phyloP scores from a whole-genome alignment of 2,329 filamentous ascomycete species.

The Botryotinia convoluta region DNA sequence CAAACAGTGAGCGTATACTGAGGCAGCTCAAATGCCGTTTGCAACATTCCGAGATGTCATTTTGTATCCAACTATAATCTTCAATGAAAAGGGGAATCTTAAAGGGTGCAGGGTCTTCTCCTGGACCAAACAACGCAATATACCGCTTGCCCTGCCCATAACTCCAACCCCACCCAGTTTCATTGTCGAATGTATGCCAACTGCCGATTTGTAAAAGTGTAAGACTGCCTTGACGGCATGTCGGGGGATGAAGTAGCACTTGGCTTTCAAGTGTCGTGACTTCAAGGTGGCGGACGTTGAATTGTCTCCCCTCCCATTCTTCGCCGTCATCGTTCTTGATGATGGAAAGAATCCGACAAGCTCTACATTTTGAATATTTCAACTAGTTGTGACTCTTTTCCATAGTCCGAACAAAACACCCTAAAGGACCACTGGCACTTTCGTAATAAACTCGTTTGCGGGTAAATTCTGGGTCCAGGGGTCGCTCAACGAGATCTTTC shows the following conservation, averaged over 20 bases:
- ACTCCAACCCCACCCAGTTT: neutral
- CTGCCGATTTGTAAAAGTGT: neutral
- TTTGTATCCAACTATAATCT: neutral
- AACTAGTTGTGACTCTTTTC: neutral
- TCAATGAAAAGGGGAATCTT: neutral
- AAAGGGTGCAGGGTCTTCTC: neutral
- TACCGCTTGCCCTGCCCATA: neutral
- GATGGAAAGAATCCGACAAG: neutral
- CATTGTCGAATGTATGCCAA: neutral
- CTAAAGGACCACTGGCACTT: neutral
- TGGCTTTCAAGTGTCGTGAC: neutral
- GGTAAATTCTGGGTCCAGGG: neutral
- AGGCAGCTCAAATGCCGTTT: neutral
- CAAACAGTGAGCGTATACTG: neutral
- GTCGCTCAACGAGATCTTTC: neutral
- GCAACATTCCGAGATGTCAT: neutral
- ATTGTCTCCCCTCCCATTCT: no score
- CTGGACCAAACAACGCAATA: neutral
- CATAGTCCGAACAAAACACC: neutral
- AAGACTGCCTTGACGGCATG: neutral
- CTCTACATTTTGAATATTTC: neutral
- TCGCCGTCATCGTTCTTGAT: neutral
- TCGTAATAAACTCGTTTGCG: neutral
- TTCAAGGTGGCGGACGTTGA: neutral
- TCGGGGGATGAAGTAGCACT: neutral